Base-by-base conservation (phyloP, 1,284 basidiomycete species). In the Boletus semigastroideus region DNA sequence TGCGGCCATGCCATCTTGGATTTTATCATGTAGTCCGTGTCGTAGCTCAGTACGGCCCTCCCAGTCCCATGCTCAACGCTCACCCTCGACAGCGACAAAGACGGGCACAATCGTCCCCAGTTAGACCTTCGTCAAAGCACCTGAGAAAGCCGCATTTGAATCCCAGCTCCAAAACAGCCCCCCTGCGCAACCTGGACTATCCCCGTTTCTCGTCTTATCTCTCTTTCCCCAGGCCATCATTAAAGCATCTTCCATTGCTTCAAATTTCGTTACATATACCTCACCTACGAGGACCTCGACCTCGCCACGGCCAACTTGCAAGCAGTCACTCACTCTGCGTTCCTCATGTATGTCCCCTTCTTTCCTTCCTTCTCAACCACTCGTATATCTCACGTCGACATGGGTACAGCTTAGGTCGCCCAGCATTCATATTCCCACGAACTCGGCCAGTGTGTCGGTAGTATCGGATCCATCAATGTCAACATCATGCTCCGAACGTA, bases 381-480 rank as follows among this genome's bases (percentile, higher is more conserved):
- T 33, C 1, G n/a, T 4, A n/a, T 40, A 27, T 53, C 53, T 41
- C 49, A 39, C 49, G 36, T 42, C 49, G 95, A 94, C 61, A 99
- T 99, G 97, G 96, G 96, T 14, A 96, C 93, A 2, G 96, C 96
- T 0, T 99, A 96, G 97, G 80, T 84, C 46, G 82, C 82, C 52
- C 79, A 84, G 14, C 73, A 78, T 14, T 78, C 80, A 20, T 99
- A 98, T 68, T 96, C 97, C 2, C 98, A 97, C 96, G 95, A 98
- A 71, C 87, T 92, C 39, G 86, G 86, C 2, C 84, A 89, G 51
- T 98, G 98, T 72, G 92, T 97, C 34, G 92, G 94, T n/a, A 96
- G 97, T 0, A 96, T 99, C 63, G 96, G 99, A 72, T 96, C 94
- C 9, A 94, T 95, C 64, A 99, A 99, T 74, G 95, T 98, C 63